These are phyloP conservation scores for Russula ochroleuca DNA, from an alignment of 768 basidiomycete species.

Conservation along the genomic window DNA sequence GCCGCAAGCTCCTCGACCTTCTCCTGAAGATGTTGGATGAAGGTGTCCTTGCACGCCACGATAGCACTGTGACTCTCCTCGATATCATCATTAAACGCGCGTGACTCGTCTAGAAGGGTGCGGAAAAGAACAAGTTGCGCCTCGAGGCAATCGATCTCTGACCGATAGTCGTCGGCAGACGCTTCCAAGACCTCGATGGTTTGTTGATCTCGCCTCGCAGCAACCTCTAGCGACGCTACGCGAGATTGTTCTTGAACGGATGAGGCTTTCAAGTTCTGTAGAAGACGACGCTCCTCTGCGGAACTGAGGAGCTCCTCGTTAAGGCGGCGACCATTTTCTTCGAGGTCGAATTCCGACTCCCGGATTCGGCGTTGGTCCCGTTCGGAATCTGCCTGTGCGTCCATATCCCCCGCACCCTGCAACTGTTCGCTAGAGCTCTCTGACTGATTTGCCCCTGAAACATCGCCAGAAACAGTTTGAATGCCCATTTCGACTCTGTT, in stretches of 20 bases:
- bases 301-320: slow-evolving; percentile 11
- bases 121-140: slow-evolving; percentile 18
- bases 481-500: slow-evolving; percentile 10
- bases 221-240: slow-evolving; percentile 9
- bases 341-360: slow-evolving; percentile 17
- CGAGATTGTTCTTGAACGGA: slow-evolving; percentile 11
- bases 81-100: slow-evolving; percentile 20
- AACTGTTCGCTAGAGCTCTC: neutral
- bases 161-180: slow-evolving; percentile 7
- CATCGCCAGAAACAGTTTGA: neutral
- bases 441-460: neutral
- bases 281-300: slow-evolving; percentile 7
- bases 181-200: slow-evolving; percentile 10
- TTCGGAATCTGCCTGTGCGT: slow-evolving; percentile 10
- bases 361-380: slow-evolving; percentile 12
- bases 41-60: slow-evolving; percentile 25
- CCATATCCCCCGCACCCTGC: slow-evolving; percentile 2
- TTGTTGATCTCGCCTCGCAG: slow-evolving; percentile 14
- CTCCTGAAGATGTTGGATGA: slow-evolving; percentile 26
- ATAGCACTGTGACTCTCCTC: slow-evolving; percentile 22
- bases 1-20: slow-evolving; percentile 13
- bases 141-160: slow-evolving; percentile 15
- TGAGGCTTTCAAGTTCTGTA: slow-evolving; percentile 6
- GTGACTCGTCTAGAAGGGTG: slow-evolving; percentile 23
- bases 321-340: slow-evolving; percentile 9